Conservation (phyloP, 2,329 filamentous ascomycete species). For the Alternaria gansuensis region DNA sequence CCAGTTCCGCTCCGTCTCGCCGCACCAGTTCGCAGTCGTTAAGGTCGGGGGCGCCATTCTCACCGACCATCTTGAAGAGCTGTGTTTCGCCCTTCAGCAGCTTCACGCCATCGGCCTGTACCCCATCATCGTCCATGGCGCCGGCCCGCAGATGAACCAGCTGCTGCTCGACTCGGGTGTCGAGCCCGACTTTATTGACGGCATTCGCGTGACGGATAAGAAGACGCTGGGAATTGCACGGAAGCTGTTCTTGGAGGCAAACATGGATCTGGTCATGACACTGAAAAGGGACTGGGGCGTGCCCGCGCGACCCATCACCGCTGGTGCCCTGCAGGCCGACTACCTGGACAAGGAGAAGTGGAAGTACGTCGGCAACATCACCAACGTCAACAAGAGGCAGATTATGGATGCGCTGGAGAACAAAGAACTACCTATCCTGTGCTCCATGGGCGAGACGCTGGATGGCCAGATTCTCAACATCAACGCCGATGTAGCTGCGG, state of each 20-base stretch:
- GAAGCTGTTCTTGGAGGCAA: conserved; percentile 94
- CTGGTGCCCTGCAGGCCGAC: conserved; percentile 89
- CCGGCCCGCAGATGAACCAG: conserved; percentile 92
- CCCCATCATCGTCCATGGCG: conserved; percentile 94
- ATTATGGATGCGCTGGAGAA: conserved; percentile 87
- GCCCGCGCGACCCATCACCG: conserved; percentile 85
- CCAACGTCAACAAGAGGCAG: conserved; percentile 84
- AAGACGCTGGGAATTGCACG: conserved; percentile 92
- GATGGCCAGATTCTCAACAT: conserved; percentile 96
- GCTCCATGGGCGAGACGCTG: conserved; percentile 92
- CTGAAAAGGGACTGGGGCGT: conserved; percentile 86
- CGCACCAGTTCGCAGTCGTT: conserved; percentile 97
- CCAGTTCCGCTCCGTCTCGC: conserved; percentile 95
- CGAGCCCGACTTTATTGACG: conserved; percentile 95
- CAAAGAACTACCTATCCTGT: conserved; percentile 92
- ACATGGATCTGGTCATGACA: conserved; percentile 88
- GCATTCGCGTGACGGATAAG: conserved; percentile 92
- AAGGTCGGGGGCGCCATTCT: conserved; percentile 97
- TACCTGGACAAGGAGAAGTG: conserved; percentile 98
- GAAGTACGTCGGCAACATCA: conserved; percentile 95
- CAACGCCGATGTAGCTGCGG: conserved; percentile 95
- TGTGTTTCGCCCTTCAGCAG: conserved; percentile 88
- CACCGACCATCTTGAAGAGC: conserved; percentile 89
- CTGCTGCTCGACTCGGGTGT: conserved; percentile 89
- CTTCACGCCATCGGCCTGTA: conserved; percentile 94